Conservation (phyloP, 2,329 filamentous ascomycete genomes). For the Cytospora leucostoma region DNA sequence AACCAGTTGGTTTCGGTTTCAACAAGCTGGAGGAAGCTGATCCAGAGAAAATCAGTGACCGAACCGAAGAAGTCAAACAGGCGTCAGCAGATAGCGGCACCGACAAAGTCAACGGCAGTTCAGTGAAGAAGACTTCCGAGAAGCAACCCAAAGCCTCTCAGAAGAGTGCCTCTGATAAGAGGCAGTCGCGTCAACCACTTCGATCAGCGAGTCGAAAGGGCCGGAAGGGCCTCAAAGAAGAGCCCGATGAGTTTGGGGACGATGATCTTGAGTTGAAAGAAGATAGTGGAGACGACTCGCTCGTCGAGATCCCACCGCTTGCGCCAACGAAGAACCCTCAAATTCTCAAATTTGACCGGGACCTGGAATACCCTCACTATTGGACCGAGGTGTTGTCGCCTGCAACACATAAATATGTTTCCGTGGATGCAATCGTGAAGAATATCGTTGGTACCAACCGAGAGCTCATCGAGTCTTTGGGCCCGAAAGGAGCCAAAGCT, state of each 20-base stretch:
- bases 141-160: constrained; percentile 26
- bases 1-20: constrained; percentile 88
- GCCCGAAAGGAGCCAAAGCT: constrained; percentile 79
- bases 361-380: constrained; percentile 83
- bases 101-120: constrained; percentile 29
- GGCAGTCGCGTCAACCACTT: constrained; percentile 8
- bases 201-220: constrained; percentile 12
- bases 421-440: constrained; percentile 75
- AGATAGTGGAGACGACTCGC: constrained; percentile 60
- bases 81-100: constrained; percentile 12
- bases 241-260: constrained; percentile 49
- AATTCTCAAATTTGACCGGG: constrained; percentile 62
- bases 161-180: background rate
- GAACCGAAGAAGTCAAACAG: constrained; percentile 27
- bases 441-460: constrained; percentile 69
- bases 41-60: constrained; percentile 41
- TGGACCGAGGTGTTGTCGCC: constrained; percentile 91
- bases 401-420: constrained; percentile 73
- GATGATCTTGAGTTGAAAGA: constrained; percentile 46
- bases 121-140: constrained; percentile 29
- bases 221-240: constrained; percentile 31
- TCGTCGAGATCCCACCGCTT: constrained; percentile 56
- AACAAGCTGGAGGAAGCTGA: constrained; percentile 81
- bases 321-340: constrained; percentile 35
- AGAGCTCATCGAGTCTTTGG: constrained; percentile 72